Base-by-base conservation (phyloP, 352 stramenopile genomes). In the Phytopythium vexans region DNA sequence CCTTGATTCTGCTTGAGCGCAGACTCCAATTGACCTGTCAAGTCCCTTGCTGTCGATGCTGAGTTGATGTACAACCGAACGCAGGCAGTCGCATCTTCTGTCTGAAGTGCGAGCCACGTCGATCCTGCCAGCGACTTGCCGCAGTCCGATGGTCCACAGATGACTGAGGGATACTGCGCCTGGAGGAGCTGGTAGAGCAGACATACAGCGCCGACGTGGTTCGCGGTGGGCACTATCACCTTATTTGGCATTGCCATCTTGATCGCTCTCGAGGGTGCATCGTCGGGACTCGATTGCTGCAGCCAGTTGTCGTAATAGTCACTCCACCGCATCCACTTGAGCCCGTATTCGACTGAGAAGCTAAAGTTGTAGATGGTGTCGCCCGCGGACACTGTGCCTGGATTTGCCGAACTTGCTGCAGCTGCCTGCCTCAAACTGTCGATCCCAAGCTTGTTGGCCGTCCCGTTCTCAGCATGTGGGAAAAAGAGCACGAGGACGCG, bases 271-370 rank as follows among this genome's bases (percentile, higher is more conserved):
- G 21, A 27, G 1, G 1, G 21, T 27, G 21, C 21, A 27, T 27
- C 21, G 21, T 27, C 21, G 21, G 21, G 21, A 27, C 44, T 16
- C 4, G 35, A 8, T 27, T 55, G 9, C 44, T 74, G 58, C 11
- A 80, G 43, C 76, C 72, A 88, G 4, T 64, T 35, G 2, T 74
- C 73, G 53, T 86, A 90, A 16, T 78, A 82, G 15, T 93, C 79
- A 2, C 63, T 49, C 82, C 82, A 93, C 3, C 45, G 70, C 42
- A 89, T 60, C 82, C 80, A 91, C 54, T 89, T 93, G 9, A 79
- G 69, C 3, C 82, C 82, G 44, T 77, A 85, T 9, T 87, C 82
- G 16, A 88, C 51, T 0, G 74, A 89, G 54, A 91, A 88, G 0
- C 63, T 70, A 40, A 79, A 93, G 32, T 62, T 68, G 50, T 91